Base-by-base conservation (phyloP, 768 basidiomycete genomes). In the Baorangia bicolor region DNA sequence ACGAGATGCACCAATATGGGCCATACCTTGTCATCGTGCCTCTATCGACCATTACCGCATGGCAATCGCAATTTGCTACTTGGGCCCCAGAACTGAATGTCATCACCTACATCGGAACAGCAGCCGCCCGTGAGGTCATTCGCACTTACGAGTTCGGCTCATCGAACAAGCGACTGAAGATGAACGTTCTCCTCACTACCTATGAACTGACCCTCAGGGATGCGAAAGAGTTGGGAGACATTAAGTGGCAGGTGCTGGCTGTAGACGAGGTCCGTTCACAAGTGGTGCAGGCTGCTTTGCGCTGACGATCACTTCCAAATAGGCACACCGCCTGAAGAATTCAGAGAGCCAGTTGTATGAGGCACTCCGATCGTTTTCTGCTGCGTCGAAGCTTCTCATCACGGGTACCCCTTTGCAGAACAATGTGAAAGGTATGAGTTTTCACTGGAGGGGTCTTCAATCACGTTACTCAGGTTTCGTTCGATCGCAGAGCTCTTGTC, bases 11-110 rank as follows among this genome's bases (percentile, higher is more conserved):
- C 48, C 96, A 98, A 71, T 98, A 91, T 71, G 97, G 97, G 0
- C 97, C 97, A 7, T 97, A 94, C 81, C 81, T 98, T 51, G 93
- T 98, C 64, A 95, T 99, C 63, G 97, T 99, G 23, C 97, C 97
- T 5, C 81, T 98, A 9, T 98, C 96, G 9, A 99, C 97, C 9
- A 94, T 98, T 64, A 93, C 95, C 3, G 96, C 97, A 13, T 99
- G 97, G 97, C 94, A 98, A 74, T 84, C 83, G 47, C 95, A 98
- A 70, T 97, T 99, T 71, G 82, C 83, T 39, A 79, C 85, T 16
- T 99, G 97, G 97, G 92, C 95, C 5, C 97, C 97, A 12, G 95
- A 94, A 57, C 78, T 98, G 69, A 97, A 98, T 72, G 93, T 98
- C 54, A 90, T 98, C 76, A 92, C 91, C 21, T 98, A 98, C 74